Conservation (phyloP, 768 basidiomycete genomes). For the Myochromella boudieri region DNA sequence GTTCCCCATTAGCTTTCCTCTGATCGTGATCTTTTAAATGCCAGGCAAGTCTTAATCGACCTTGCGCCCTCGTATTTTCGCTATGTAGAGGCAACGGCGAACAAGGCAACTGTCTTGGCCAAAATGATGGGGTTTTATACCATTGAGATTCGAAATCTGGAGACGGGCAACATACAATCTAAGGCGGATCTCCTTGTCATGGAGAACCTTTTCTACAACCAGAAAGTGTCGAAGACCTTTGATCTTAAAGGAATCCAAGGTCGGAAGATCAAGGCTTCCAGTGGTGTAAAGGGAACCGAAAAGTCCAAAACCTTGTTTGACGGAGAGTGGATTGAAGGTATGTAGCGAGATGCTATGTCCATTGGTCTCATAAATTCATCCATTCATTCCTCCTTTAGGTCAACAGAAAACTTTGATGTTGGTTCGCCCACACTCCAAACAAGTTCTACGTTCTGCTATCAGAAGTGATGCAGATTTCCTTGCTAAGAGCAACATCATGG, state of each 20-base stretch:
- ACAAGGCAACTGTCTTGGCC: slow-evolving; percentile 65
- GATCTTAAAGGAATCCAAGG: slow-evolving; percentile 86
- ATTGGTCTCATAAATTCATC: neutral
- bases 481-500: slow-evolving; percentile 78
- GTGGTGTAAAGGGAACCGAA: slow-evolving; percentile 29
- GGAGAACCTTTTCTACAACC: slow-evolving; percentile 81
- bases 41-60: slow-evolving; percentile 67
- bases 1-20: too few relatives aligned
- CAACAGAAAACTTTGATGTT: slow-evolving; percentile 66
- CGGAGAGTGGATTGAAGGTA: slow-evolving; percentile 84
- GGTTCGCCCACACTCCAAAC: slow-evolving; percentile 71
- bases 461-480: slow-evolving; percentile 73
- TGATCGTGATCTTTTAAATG: slow-evolving; percentile 2
- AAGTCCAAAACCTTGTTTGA: slow-evolving; percentile 68
- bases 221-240: slow-evolving; percentile 67
- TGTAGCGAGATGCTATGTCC: slow-evolving; percentile 4
- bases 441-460: slow-evolving; percentile 69
- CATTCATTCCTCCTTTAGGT: slow-evolving; percentile 31
- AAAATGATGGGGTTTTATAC: slow-evolving; percentile 85
- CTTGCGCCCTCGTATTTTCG: slow-evolving; percentile 78
- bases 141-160: slow-evolving; percentile 71
- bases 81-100: slow-evolving; percentile 71
- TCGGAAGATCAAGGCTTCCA: slow-evolving; percentile 59
- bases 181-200: slow-evolving; percentile 80
- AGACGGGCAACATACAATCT: slow-evolving; percentile 60